phyloP scores from a whole-genome alignment of 805 yeast species.

The Wickerhamiella siamensis region DNA sequence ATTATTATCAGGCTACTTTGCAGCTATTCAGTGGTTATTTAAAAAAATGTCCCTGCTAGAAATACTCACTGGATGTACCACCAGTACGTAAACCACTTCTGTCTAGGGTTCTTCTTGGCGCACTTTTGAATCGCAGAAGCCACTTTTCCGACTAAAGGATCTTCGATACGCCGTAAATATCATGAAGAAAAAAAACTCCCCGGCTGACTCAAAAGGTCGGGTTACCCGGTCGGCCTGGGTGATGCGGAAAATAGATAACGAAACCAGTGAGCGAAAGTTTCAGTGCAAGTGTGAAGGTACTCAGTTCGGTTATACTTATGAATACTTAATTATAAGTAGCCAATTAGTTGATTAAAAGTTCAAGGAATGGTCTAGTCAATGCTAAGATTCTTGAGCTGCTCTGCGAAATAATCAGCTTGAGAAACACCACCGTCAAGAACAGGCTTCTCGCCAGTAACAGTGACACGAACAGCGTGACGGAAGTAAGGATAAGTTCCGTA shows the following conservation, averaged over 20 bases:
- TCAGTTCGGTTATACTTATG: no score
- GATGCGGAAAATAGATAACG: no score
- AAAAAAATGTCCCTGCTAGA: conserved; percentile 1
- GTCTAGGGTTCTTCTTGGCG: conserved; percentile 14
- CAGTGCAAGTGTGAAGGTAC: no score
- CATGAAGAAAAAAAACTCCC: not conserved
- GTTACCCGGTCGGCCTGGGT: no score
- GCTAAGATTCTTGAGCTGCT: conserved; percentile 17
- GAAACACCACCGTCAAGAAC: conserved; percentile 6
- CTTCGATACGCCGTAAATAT: conserved; percentile 20
- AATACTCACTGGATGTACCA: not conserved
- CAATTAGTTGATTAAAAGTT: no score
- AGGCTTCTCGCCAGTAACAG: conserved; percentile 41
- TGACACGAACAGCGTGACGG: conserved; percentile 39
- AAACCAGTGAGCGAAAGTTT: no score
- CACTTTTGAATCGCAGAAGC: conserved; percentile 20
- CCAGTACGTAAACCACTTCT: conserved; percentile 6
- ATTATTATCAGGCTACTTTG: no score
- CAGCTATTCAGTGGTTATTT: no score
- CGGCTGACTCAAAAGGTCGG: no score
- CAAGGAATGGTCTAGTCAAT: no score
- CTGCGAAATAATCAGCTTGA: conserved; percentile 16
- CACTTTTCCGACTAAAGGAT: conserved; percentile 13
- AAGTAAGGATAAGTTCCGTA: conserved; percentile 27
- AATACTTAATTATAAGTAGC: no score